Conservation (phyloP, 192 early-diverging fungal species). For the Backusella morwellensis region DNA sequence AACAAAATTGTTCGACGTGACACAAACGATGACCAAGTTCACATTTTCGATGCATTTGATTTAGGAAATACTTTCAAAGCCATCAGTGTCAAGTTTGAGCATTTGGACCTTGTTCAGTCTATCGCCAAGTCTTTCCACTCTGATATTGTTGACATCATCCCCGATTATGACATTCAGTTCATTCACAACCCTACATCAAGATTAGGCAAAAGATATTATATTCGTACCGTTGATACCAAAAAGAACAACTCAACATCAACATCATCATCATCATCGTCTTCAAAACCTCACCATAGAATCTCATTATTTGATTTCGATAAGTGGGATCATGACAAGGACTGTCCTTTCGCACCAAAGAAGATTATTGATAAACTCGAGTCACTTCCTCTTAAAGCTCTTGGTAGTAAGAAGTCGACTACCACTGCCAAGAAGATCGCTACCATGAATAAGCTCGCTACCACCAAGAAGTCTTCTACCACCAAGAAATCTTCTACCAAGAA, state of each 20-base stretch:
- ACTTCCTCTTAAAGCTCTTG: background rate
- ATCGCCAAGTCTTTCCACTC: slow-evolving; percentile 4
- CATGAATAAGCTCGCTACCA: background rate
- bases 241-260: background rate
- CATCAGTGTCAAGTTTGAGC: slow-evolving; percentile 9
- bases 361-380: background rate
- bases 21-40: slow-evolving; percentile 4
- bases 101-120: background rate
- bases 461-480: background rate
- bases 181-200: slow-evolving; percentile 2
- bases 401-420: background rate
- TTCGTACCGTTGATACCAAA: background rate
- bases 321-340: background rate
- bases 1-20: slow-evolving; percentile 16
- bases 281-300: background rate
- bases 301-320: slow-evolving; percentile 4
- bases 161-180: slow-evolving; percentile 23
- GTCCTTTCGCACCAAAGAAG: background rate
- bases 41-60: slow-evolving; percentile 21
- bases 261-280: too few relatives aligned
- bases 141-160: slow-evolving; percentile 19
- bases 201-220: slow-evolving; percentile 11
- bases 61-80: slow-evolving; percentile 12
- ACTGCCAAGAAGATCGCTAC: background rate
- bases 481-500: background rate